Evolutionary conservation across 345 rosid genomes (phyloP).

Genomic region (Eucalyptus sp.): DNA sequence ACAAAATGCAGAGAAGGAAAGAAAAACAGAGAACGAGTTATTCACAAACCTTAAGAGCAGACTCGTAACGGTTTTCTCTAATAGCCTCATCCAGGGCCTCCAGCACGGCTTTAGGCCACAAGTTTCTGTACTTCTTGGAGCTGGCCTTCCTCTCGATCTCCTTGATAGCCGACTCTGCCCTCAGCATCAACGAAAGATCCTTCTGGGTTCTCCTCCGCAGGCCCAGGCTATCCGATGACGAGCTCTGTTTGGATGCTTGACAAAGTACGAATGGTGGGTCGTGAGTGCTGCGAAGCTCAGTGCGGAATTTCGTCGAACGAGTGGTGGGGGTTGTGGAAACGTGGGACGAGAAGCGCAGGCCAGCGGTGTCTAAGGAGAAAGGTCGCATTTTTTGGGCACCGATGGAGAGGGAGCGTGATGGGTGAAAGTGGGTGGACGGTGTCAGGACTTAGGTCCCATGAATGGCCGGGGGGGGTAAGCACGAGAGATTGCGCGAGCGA

Average conservation of each 20-base stretch:
- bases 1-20: background rate
- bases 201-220: constrained; percentile 32
- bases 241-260: constrained; percentile 2
- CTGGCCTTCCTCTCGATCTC: constrained; percentile 62
- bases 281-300: background rate
- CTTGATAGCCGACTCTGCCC: constrained; percentile 57
- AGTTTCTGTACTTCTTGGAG: constrained; percentile 53
- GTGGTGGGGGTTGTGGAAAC: constrained; percentile 7
- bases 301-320: constrained; percentile 23
- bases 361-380: background rate
- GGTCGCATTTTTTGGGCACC: background rate
- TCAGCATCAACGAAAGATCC: constrained; percentile 50
- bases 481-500: background rate
- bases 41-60: constrained; percentile 53
- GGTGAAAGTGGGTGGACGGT: background rate
- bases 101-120: constrained; percentile 80
- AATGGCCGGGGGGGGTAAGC: background rate
- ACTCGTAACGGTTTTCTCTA: constrained; percentile 37
- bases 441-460: background rate
- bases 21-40: background rate
- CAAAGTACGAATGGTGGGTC: background rate
- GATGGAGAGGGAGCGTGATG: background rate
- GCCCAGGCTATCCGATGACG: constrained; percentile 8
- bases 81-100: constrained; percentile 79
- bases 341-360: background rate